These are phyloP conservation scores for Dactylellina parvicollis DNA, from an alignment of 2,329 filamentous ascomycete species.

Conservation along the genomic window DNA sequence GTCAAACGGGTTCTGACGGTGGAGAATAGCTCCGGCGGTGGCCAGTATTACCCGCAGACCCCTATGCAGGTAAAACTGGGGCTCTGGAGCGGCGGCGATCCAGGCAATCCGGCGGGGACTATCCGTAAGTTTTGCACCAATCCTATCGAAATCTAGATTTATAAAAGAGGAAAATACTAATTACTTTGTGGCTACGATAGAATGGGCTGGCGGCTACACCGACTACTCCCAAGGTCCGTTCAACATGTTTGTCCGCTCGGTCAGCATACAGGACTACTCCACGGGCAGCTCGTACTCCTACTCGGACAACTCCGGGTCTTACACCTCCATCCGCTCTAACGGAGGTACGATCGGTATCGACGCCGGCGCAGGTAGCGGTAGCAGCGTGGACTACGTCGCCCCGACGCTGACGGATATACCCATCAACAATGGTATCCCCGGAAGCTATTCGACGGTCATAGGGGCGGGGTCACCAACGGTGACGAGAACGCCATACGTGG, in stretches of 20 bases:
- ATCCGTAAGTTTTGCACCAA: conserved; percentile 66
- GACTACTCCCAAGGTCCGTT: conserved; percentile 86
- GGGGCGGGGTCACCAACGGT: not conserved
- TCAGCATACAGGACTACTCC: conserved; percentile 88
- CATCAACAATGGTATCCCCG: conserved; percentile 71
- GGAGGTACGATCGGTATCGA: conserved; percentile 73
- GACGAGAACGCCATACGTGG: conserved; percentile 66
- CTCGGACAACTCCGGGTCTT: conserved; percentile 78
- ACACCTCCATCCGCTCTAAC: conserved; percentile 82
- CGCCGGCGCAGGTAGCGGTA: conserved; percentile 70
- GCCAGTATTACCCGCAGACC: conserved; percentile 79
- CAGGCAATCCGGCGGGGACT: conserved; percentile 80
- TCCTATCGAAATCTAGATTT: not conserved
- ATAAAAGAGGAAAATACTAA: conserved; percentile 2
- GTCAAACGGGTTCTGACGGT: conserved; percentile 79
- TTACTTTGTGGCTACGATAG: too few relatives aligned
- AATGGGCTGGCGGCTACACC: conserved; percentile 86
- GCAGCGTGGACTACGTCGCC: conserved; percentile 68
- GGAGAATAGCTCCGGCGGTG: conserved; percentile 65
- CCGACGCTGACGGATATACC: conserved; percentile 63
- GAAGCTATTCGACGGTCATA: conserved; percentile 78
- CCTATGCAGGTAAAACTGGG: conserved; percentile 96
- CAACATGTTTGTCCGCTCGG: conserved; percentile 80
- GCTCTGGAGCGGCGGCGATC: conserved; percentile 89
- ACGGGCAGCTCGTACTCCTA: conserved; percentile 88